phyloP scores from a whole-genome alignment of 2,329 filamentous ascomycete species.

The Aspergillus neotritici region DNA sequence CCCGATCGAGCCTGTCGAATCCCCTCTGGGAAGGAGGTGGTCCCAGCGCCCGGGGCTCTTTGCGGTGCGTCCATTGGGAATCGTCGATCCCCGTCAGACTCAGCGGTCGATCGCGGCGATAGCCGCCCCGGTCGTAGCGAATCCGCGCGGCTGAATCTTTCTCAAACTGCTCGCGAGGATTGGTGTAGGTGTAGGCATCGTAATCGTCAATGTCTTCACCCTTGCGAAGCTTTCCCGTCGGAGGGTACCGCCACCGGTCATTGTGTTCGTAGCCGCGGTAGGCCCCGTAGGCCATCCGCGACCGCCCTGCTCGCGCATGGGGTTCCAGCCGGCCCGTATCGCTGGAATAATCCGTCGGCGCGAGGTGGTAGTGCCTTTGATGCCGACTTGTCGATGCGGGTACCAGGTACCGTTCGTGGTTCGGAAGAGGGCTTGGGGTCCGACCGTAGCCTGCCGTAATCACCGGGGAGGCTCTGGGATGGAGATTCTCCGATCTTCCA shows the following conservation, averaged over 20 bases:
- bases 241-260: conserved; percentile 24
- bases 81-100: conserved; percentile 38
- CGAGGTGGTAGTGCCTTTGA: conserved; percentile 26
- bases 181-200: conserved; percentile 45
- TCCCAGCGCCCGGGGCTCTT: conserved; percentile 26
- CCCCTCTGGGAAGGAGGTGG: conserved; percentile 37
- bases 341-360: conserved; percentile 32
- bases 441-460: conserved; percentile 26
- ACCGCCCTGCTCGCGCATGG: conserved; percentile 15
- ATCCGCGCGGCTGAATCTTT: conserved; percentile 38
- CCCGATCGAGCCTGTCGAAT: conserved; percentile 32
- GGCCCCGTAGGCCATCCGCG: conserved; percentile 17
- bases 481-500: conserved; percentile 24
- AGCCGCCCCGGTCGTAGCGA: conserved; percentile 23
- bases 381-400: conserved; percentile 27
- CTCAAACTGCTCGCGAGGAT: conserved; percentile 43
- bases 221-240: conserved; percentile 25
- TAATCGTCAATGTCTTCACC: conserved; percentile 37
- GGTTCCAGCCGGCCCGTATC: conserved; percentile 29
- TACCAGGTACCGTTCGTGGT: conserved; percentile 30
- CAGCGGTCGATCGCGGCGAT: conserved; percentile 30
- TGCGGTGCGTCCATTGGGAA: conserved; percentile 21
- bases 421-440: conserved; percentile 29
- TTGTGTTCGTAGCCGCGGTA: conserved; percentile 24
- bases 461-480: conserved; percentile 23